Evolutionary conservation across 2,329 filamentous ascomycete species (phyloP).

Genomic region (Aspergillus fijiensis): DNA sequence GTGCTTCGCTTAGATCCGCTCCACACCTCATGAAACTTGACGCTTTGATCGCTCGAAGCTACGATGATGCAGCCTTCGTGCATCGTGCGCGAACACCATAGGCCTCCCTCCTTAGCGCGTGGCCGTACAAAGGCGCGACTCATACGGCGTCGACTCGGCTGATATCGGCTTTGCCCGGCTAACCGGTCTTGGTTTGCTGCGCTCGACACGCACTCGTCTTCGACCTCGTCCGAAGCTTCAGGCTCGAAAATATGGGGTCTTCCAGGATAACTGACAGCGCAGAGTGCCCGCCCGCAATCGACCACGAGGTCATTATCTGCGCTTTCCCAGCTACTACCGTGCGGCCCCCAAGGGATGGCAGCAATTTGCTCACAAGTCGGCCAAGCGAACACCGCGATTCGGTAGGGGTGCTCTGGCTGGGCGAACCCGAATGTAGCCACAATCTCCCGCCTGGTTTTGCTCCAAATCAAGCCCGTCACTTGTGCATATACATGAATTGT

Average conservation of each 20-base stretch:
- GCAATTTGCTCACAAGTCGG: constrained; percentile 84
- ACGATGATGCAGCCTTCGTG: constrained; percentile 85
- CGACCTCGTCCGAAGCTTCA: constrained; percentile 12
- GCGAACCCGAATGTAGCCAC: constrained; percentile 92
- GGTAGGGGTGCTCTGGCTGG: constrained; percentile 81
- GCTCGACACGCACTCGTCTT: constrained; percentile 14
- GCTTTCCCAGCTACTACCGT: constrained; percentile 32
- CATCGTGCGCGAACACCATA: constrained; percentile 56
- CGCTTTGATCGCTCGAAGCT: constrained; percentile 84
- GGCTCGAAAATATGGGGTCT: constrained; percentile 47
- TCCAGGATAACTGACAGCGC: constrained; percentile 80
- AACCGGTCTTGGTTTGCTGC: constrained; percentile 10
- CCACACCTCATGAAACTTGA: constrained; percentile 97
- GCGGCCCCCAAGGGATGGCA: constrained; percentile 78
- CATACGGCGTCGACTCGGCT: constrained; percentile 14
- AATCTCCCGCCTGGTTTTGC: constrained; percentile 79
- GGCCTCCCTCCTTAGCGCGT: constrained; percentile 52
- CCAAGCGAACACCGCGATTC: constrained; percentile 93
- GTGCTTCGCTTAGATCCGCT: constrained; percentile 59
- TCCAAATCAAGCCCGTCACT: constrained; percentile 92
- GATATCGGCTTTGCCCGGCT: constrained; percentile 3
- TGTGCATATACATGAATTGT: constrained; percentile 92
- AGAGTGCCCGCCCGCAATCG: constrained; percentile 62
- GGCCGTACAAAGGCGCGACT: constrained; percentile 28
- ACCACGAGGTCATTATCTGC: constrained; percentile 24